Evolutionary conservation across 73 alveolate species (phyloP).

Genomic region (Tetrahymena malaccensis): DNA sequence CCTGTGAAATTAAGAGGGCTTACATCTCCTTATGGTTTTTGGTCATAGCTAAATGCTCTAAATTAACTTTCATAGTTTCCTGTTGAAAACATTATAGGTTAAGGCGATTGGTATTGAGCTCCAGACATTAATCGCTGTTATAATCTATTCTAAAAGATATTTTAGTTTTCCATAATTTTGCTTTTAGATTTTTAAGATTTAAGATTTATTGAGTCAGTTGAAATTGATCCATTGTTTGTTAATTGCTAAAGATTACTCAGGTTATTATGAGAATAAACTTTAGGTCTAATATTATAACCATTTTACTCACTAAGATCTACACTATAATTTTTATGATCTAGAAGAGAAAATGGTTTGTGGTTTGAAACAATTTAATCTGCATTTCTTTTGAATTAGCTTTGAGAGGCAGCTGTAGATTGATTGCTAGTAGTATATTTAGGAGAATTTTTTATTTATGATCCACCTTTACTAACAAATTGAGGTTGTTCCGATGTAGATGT

Average conservation of each 20-base stretch:
- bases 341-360: neutral
- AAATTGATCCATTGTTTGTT: neutral
- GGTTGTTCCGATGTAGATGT: neutral
- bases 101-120: neutral
- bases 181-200: neutral
- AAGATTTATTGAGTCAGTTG: neutral
- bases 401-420: neutral
- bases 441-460: neutral
- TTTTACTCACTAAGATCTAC: neutral
- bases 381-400: neutral
- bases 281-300: neutral
- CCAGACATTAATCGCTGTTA: neutral
- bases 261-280: neutral
- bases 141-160: neutral
- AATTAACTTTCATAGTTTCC: neutral
- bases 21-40: neutral
- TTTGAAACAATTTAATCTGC: neutral
- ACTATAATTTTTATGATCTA: neutral
- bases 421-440: neutral
- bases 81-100: neutral
- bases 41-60: neutral
- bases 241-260: neutral
- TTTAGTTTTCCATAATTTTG: neutral
- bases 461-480: neutral
- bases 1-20: neutral